Evolutionary conservation across 495 filamentous ascomycete species (phyloP), one percentile per base, ranked within the genome.

Genomic region (Tuber calosporum): DNA sequence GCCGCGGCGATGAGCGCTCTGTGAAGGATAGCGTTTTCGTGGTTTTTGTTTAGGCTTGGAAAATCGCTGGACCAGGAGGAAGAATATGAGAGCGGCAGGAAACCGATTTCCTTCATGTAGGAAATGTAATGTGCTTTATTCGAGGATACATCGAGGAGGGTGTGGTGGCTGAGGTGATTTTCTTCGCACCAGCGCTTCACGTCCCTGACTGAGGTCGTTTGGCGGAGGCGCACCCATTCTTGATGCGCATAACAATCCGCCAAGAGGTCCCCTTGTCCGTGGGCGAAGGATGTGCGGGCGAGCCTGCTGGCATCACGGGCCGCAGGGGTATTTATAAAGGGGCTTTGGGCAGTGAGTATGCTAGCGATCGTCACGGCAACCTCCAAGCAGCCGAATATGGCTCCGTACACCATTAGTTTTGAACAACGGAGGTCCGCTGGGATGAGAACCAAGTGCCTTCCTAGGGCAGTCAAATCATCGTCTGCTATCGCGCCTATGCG

Each of bases 341-440:
- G 95, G 72, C 87, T 90, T 75, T 88, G 90, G 42, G 91, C 88
- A 53, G 93, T 96, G 8, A 98, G 86, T 67, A 97, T 95, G 30
- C 93, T 90, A 1, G 95, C 90, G 76, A 99, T 93, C n/a, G 91
- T 93, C 72, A 98, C 85, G 75, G 90, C 92, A 66, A 94, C 87
- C 77, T 96, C 92, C 22, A 98, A 88, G 77, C 93, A 97, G 30
- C 91, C 90, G 80, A 99, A 98, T 66, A 93, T 94, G 2, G 93
- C 91, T 22, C 95, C 96, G 77, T 96, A 97, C 22, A 99, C 93
- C 88, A 99, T 91, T 11, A 99, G 87, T 82, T 99, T 99, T 30
- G 91, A 91, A 82, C 92, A 97, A 17, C 96, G 89, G 38, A 99
- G 85, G 76, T 99, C 95, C 1, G 96, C 93, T 4, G 95, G 95